Base-by-base conservation (phyloP, 345 rosid species). In the Balakata baccata region DNA sequence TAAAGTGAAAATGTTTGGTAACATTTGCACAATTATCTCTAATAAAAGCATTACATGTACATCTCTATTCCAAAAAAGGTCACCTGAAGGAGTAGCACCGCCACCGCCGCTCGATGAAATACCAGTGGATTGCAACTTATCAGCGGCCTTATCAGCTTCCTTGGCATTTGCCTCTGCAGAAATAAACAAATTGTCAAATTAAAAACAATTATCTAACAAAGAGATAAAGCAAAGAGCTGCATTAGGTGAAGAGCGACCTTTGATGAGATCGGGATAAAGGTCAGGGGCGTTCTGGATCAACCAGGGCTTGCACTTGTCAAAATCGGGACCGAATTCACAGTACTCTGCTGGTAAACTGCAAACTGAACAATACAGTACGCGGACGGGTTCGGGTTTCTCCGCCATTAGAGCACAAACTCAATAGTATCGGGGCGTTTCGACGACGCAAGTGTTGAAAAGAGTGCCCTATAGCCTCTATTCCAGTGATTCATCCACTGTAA, bases 251-350 rank as follows among this genome's bases (percentile, higher is more conserved):
- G 17, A 52, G 23, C 45, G 22, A 68, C 71, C 71, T 68, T 68
- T 87, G 72, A 89, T 71, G 68, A 94, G 94, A 92, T 94, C 87
- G 46, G 98, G 98, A 66, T 92, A 94, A 74, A 94, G 86, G 38
- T 87, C 85, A 7, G 96, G 91, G 14, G 96, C 97, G 88, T 94
- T 87, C 37, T 80, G 80, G 71, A 90, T 58, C 77, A 94, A 83
- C 98, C 98, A 94, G 0, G 98, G 98, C 79, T 94, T 94, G 75
- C 98, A 94, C 83, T 87, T 90, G 18, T 71, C 92, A 82, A 94
- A 94, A 84, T 94, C 91, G 64, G 98, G 90, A 18, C 98, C 92
- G 78, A 89, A 94, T 76, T 92, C 98, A 74, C 98, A 94, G 82
- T 92, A 94, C 86, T 94, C 98, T 0, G 97, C 91, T 0, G 98